Percentiles rank a stretch among this genome's conserved stretches.
Conservation (phyloP, 371 early-diverging fungal genomes). For the Mucor irregularis region DNA sequence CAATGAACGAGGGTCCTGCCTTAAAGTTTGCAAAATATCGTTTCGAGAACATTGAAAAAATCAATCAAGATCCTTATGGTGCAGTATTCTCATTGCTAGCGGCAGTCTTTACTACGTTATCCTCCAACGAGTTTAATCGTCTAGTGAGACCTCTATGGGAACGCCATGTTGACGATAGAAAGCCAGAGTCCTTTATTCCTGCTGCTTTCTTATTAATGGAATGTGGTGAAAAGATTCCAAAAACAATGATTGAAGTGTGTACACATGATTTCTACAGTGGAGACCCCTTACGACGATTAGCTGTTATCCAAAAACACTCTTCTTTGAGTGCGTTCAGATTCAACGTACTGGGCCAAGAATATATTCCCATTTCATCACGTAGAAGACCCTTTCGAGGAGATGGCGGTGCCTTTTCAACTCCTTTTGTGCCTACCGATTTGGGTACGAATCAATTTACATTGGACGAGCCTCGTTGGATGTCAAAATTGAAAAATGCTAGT, state of each 20-base stretch:
- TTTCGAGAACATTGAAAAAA: slow-evolving; percentile 41
- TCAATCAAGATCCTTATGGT: slow-evolving; percentile 55
- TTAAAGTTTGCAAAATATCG: slow-evolving; percentile 35
- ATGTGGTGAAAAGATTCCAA: slow-evolving; percentile 62
- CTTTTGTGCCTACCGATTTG: slow-evolving; percentile 62
- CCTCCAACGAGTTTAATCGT: slow-evolving; percentile 43
- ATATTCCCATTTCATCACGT: slow-evolving; percentile 49
- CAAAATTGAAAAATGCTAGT: slow-evolving; percentile 56
- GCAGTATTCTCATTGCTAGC: slow-evolving; percentile 58
- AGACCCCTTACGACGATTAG: slow-evolving; percentile 48
- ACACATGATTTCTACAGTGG: slow-evolving; percentile 51
- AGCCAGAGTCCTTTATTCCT: slow-evolving; percentile 47
- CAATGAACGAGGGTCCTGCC: not conserved
- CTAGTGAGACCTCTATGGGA: slow-evolving; percentile 58
- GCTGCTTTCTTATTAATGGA: slow-evolving; percentile 64
- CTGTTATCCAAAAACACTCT: slow-evolving; percentile 46
- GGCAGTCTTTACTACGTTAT: slow-evolving; percentile 56
- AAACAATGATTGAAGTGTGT: slow-evolving; percentile 41
- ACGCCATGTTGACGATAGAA: slow-evolving; percentile 48
- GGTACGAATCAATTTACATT: slow-evolving; percentile 62
- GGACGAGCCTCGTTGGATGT: slow-evolving; percentile 64
- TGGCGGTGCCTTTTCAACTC: slow-evolving; percentile 52
- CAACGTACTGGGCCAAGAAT: slow-evolving; percentile 54
- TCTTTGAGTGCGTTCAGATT: slow-evolving; percentile 55
- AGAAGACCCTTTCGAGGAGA: slow-evolving; percentile 60